Evolutionary conservation across 140 eudicot species (phyloP).

Genomic region (Cichorium intybus): DNA sequence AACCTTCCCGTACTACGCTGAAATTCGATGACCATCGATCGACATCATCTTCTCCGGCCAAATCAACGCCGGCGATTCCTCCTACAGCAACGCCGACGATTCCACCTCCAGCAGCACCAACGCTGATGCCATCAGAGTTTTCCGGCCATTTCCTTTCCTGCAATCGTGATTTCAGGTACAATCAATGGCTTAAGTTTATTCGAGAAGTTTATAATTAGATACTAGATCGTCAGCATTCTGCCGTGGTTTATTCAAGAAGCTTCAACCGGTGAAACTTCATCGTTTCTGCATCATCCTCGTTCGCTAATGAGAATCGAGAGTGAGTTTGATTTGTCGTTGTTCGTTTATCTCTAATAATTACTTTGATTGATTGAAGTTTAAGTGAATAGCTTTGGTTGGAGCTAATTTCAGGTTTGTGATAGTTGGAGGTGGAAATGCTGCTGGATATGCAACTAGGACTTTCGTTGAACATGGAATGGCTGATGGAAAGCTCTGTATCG

Average conservation of each 20-base stretch:
- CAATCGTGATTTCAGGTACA: too few relatives aligned
- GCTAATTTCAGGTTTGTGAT: conserved; percentile 66
- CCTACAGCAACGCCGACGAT: too few relatives aligned
- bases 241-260: conserved; percentile 32
- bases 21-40: too few relatives aligned
- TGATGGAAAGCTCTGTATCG: conserved; percentile 91
- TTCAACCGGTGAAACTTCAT: conserved; percentile 53
- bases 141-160: too few relatives aligned
- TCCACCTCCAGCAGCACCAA: too few relatives aligned
- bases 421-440: conserved; percentile 98
- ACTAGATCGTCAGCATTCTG: conserved; percentile 31
- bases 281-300: conserved; percentile 63
- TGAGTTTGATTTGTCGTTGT: conserved; percentile 12
- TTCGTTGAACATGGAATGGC: conserved; percentile 90
- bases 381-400: background rate
- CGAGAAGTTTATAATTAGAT: too few relatives aligned
- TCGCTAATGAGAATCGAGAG: conserved; percentile 89
- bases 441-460: conserved; percentile 95
- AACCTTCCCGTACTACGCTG: too few relatives aligned
- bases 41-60: too few relatives aligned
- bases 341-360: background rate
- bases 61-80: too few relatives aligned
- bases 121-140: too few relatives aligned
- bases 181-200: conserved; percentile 56
- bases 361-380: background rate